Percentiles rank a stretch among this genome's conserved stretches.
Conservation (phyloP, 2,329 filamentous ascomycete species). For the Colletotrichum scovillei region DNA sequence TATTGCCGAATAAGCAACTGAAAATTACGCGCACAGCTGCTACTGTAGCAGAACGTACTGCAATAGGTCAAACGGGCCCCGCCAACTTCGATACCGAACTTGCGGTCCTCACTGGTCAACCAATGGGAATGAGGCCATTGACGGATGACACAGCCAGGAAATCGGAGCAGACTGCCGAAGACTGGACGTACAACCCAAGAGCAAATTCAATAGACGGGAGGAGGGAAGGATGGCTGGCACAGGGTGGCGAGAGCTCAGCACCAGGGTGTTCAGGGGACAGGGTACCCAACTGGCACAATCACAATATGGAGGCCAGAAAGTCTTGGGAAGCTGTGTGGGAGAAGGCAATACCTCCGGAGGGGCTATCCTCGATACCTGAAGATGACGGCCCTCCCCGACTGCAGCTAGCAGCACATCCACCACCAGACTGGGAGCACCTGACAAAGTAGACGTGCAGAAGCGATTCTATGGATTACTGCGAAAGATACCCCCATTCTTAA, state of each 20-base stretch:
- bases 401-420: not conserved
- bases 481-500: not conserved
- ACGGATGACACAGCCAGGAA: not conserved
- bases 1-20: slow-evolving; percentile 10
- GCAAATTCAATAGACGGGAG: slow-evolving; percentile 29
- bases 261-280: not conserved
- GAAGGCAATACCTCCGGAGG: not conserved
- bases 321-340: slow-evolving; percentile 27
- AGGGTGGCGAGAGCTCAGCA: not conserved
- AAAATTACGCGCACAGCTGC: not conserved
- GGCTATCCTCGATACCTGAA: not conserved
- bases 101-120: slow-evolving; percentile 11
- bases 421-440: slow-evolving; percentile 2
- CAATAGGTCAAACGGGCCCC: not conserved
- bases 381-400: not conserved
- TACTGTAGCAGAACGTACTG: not conserved
- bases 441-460: not conserved
- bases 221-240: slow-evolving; percentile 27
- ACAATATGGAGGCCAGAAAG: slow-evolving; percentile 16
- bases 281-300: not conserved
- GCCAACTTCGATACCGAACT: slow-evolving; percentile 29
- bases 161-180: not conserved
- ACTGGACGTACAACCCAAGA: not conserved
- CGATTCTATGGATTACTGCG: not conserved
- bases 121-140: not conserved